phyloP scores from a whole-genome alignment of 331 rosid genomes.

The Phaseolus coccineus region DNA sequence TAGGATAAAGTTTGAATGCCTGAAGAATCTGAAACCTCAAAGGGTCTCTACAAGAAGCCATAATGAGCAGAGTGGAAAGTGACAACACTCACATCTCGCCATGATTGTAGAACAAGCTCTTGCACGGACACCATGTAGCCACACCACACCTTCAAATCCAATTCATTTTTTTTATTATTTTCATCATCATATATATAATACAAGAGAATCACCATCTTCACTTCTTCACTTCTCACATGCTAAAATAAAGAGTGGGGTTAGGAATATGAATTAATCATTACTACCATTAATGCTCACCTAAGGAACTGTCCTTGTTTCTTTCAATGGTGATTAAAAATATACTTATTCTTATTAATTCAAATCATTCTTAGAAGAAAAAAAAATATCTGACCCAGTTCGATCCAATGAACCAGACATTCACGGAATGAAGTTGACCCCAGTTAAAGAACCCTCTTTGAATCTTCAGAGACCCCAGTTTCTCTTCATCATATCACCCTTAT shows the following conservation, averaged over 20 bases:
- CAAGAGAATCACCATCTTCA: background rate
- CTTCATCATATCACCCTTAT: background rate
- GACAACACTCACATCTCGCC: constrained; percentile 20
- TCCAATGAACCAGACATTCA: background rate
- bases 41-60: constrained; percentile 9
- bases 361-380: too few relatives aligned
- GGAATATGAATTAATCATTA: background rate
- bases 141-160: background rate
- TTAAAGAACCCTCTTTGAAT: background rate
- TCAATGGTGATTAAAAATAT: too few relatives aligned
- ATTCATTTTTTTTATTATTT: background rate
- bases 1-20: background rate
- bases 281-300: background rate
- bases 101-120: constrained; percentile 9
- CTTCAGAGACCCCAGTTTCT: background rate
- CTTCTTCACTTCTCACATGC: background rate
- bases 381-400: background rate
- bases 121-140: constrained; percentile 30
- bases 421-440: background rate
- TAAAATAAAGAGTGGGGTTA: background rate
- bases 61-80: background rate
- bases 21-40: constrained; percentile 25
- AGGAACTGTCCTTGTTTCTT: too few relatives aligned
- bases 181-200: too few relatives aligned
- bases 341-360: too few relatives aligned